These are phyloP conservation scores for Nicotiana benthamiana DNA, from an alignment of 257 asterid species.

Conservation along the genomic window DNA sequence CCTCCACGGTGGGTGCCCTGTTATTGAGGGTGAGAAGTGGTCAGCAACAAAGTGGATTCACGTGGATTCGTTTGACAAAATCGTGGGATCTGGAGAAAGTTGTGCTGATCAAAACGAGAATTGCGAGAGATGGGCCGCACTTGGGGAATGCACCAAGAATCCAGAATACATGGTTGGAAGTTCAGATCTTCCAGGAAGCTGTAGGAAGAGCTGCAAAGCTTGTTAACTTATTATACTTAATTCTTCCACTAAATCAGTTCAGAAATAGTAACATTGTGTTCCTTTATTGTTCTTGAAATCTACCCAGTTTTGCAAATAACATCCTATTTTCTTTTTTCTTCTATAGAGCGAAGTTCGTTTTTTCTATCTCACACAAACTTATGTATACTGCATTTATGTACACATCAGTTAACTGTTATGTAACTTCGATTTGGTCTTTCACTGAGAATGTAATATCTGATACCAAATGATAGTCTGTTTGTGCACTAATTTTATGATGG, in stretches of 20 bases:
- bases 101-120: slow-evolving; percentile 49
- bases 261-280: background rate
- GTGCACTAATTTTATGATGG: too few species aligned
- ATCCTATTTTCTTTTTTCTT: background rate
- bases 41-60: slow-evolving; percentile 99
- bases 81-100: slow-evolving; percentile 35
- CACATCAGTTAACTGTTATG: background rate
- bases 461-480: too few species aligned
- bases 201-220: slow-evolving; percentile 85
- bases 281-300: background rate
- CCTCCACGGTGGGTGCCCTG: slow-evolving; percentile 96
- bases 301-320: background rate
- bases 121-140: slow-evolving; percentile 86
- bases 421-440: background rate
- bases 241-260: background rate
- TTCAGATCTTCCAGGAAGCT: slow-evolving; percentile 66
- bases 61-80: slow-evolving; percentile 69
- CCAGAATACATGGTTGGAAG: slow-evolving; percentile 89
- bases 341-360: background rate
- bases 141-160: slow-evolving; percentile 92
- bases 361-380: background rate
- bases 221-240: slow-evolving; percentile 29
- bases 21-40: slow-evolving; percentile 95
- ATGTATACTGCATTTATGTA: background rate
- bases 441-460: background rate